Evolutionary conservation across 2,329 filamentous ascomycete species (phyloP).

Genomic region (Zasmidium cellare): DNA sequence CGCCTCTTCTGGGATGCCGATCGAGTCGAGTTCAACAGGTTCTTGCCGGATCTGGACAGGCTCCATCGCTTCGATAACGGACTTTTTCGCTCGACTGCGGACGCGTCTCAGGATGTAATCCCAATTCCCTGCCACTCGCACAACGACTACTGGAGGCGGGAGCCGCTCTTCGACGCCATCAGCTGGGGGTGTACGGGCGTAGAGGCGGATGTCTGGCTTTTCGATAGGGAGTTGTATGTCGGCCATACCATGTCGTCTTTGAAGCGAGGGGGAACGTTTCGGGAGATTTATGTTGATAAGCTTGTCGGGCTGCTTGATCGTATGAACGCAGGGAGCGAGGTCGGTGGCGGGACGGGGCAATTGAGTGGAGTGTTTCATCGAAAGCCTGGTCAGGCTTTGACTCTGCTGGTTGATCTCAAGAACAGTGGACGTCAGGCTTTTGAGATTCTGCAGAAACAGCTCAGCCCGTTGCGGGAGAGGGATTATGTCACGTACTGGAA

Average conservation of each 20-base stretch:
- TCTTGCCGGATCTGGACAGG: neutral
- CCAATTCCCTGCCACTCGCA: slow-evolving; percentile 65
- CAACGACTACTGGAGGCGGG: slow-evolving; percentile 68
- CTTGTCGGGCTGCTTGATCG: slow-evolving; percentile 58
- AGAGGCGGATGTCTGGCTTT: slow-evolving; percentile 67
- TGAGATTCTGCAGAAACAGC: slow-evolving; percentile 53
- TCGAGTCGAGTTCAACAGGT: neutral
- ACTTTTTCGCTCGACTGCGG: neutral
- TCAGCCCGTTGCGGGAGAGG: slow-evolving; percentile 58
- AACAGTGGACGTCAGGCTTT: slow-evolving; percentile 54
- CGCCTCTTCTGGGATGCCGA: slow-evolving; percentile 35
- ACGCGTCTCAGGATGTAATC: slow-evolving; percentile 39
- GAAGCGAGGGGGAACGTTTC: slow-evolving; percentile 57
- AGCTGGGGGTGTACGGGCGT: slow-evolving; percentile 61
- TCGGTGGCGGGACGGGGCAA: slow-evolving; percentile 32
- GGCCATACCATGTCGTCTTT: slow-evolving; percentile 59
- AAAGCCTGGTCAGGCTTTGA: slow-evolving; percentile 45
- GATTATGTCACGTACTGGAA: slow-evolving; percentile 53
- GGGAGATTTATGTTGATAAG: slow-evolving; percentile 63
- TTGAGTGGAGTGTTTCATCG: slow-evolving; percentile 52
- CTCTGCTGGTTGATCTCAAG: slow-evolving; percentile 70
- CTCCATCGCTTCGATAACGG: neutral
- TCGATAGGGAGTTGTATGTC: slow-evolving; percentile 34
- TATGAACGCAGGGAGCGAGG: slow-evolving; percentile 41
- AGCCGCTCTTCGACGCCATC: slow-evolving; percentile 61